Evolutionary conservation across 2,329 filamentous ascomycete genomes (phyloP).

Genomic region (Trichoderma pleuroti): DNA sequence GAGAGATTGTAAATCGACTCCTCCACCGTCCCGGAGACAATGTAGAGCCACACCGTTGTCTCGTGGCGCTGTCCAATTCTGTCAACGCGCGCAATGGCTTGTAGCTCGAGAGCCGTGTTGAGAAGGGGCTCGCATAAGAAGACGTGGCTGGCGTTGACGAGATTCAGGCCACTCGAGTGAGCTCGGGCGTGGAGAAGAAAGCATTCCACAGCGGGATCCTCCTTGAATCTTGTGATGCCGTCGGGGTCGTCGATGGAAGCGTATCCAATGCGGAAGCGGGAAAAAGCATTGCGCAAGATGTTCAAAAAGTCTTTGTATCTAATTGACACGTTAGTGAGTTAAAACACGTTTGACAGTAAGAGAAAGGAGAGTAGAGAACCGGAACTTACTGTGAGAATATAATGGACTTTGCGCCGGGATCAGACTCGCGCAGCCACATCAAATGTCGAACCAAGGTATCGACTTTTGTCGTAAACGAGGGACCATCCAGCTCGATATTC

Average conservation of each 20-base stretch:
- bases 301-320: conserved; percentile 72
- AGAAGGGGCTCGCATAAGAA: conserved; percentile 92
- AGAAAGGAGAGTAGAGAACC: too few relatives aligned
- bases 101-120: conserved; percentile 89
- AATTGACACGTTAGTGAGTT: neutral
- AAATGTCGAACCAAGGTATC: conserved; percentile 79
- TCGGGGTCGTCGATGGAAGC: conserved; percentile 64
- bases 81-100: conserved; percentile 92
- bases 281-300: conserved; percentile 68
- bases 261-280: conserved; percentile 67
- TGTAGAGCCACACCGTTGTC: conserved; percentile 93
- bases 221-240: conserved; percentile 73
- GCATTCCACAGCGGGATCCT: conserved; percentile 69
- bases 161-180: conserved; percentile 82
- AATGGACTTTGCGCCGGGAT: conserved; percentile 85
- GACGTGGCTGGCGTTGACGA: conserved; percentile 90
- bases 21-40: conserved; percentile 87
- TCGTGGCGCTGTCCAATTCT: conserved; percentile 84
- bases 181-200: conserved; percentile 87
- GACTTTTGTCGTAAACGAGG: conserved; percentile 84
- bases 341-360: neutral
- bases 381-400: conserved; percentile 76
- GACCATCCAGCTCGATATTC: conserved; percentile 67
- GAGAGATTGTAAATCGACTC: conserved; percentile 88
- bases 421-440: conserved; percentile 77